A percentile compares a stretch with the other conserved stretches of the same genome.
These are phyloP conservation scores for Saccharomyces uvarum DNA, from an alignment of 1,139 yeast genomes.

Conservation along the genomic window DNA sequence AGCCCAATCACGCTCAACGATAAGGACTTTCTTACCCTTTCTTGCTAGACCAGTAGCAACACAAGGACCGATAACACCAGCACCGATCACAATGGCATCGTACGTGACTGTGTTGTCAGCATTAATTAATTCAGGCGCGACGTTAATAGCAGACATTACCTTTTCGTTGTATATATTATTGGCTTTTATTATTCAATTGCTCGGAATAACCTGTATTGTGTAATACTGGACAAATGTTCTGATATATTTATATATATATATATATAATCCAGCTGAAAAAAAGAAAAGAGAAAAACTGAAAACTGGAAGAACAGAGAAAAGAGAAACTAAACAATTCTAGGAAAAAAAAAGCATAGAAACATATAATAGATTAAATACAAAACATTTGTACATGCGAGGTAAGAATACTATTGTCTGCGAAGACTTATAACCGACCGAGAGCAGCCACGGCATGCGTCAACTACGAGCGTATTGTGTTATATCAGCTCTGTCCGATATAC, in stretches of 20 bases:
- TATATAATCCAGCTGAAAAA: background rate
- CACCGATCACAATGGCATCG: conserved; percentile 57
- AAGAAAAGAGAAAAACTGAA: background rate
- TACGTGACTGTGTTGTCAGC: conserved; percentile 30
- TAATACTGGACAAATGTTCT: background rate
- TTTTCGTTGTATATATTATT: background rate
- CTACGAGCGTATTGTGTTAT: conserved; percentile 1
- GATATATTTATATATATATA: background rate
- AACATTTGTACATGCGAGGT: background rate
- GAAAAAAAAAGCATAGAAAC: background rate
- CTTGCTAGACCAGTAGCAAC: conserved; percentile 85
- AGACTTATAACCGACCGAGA: conserved; percentile 1
- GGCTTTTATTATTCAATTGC: background rate
- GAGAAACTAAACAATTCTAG: background rate
- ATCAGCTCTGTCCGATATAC: conserved; percentile 1
- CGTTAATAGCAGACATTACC: conserved; percentile 7
- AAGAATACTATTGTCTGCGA: background rate
- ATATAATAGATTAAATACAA: background rate
- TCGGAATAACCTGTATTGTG: background rate
- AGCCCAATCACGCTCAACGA: conserved; percentile 80
- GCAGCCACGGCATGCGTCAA: background rate
- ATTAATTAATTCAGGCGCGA: conserved; percentile 12
- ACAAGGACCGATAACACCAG: conserved; percentile 94
- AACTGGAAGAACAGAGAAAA: background rate
- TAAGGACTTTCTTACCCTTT: conserved; percentile 66